Evolutionary conservation across 768 basidiomycete species (phyloP).

Genomic region (Leccinum longicurvipes): DNA sequence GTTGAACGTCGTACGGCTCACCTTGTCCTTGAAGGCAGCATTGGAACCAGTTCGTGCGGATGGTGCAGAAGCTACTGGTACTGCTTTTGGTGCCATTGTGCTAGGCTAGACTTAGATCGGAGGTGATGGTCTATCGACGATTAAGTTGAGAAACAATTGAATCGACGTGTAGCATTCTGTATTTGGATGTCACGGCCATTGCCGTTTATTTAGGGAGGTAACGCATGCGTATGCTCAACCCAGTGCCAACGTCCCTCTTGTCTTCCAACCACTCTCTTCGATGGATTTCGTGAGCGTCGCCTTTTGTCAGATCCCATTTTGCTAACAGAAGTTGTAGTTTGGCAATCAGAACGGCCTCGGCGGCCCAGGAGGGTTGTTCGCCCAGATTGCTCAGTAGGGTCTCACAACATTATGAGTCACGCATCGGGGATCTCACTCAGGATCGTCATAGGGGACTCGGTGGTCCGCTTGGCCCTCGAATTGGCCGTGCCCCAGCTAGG

Average conservation of each 20-base stretch:
- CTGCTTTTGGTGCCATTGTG: slow-evolving; percentile 30
- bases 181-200: slow-evolving; percentile 30
- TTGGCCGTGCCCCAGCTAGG: slow-evolving; percentile 55
- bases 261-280: slow-evolving; percentile 19
- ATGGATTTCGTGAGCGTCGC: slow-evolving; percentile 40
- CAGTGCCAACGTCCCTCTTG: slow-evolving; percentile 11
- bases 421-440: slow-evolving; percentile 15
- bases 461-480: slow-evolving; percentile 43
- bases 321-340: slow-evolving; percentile 31
- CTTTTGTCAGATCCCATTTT: background rate
- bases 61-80: slow-evolving; percentile 22
- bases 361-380: slow-evolving; percentile 59
- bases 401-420: background rate
- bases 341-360: slow-evolving; percentile 32
- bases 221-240: slow-evolving; percentile 30
- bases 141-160: too few relatives aligned
- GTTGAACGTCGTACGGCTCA: slow-evolving; percentile 18
- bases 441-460: slow-evolving; percentile 47
- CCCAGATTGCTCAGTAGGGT: slow-evolving; percentile 61
- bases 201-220: slow-evolving; percentile 24
- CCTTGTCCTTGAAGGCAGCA: slow-evolving; percentile 87
- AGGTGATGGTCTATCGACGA: slow-evolving; percentile 16
- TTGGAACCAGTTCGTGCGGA: slow-evolving; percentile 50
- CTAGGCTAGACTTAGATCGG: slow-evolving; percentile 8
- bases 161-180: slow-evolving; percentile 13